These are phyloP conservation scores for Pyricularia sp. DNA, from an alignment of 2,329 filamentous ascomycete species.

Conservation along the genomic window DNA sequence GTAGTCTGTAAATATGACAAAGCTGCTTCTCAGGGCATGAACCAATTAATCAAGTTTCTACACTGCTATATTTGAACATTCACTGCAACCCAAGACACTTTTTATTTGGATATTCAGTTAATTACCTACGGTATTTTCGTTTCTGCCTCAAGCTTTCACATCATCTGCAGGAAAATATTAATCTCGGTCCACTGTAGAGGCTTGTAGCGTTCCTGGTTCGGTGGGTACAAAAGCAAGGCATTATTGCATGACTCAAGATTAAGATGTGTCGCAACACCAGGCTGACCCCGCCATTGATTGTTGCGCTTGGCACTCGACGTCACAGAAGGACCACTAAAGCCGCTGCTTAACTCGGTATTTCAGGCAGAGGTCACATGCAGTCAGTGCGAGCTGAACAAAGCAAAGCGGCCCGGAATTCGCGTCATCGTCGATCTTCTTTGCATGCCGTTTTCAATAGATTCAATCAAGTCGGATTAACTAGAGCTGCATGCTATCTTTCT, in stretches of 20 bases:
- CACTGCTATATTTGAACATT: background rate
- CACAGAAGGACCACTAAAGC: background rate
- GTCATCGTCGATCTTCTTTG: background rate
- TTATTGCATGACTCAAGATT: background rate
- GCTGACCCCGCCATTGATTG: background rate
- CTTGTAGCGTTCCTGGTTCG: background rate
- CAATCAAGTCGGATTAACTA: background rate
- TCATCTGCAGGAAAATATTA: background rate
- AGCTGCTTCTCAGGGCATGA: background rate
- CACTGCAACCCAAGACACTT: background rate
- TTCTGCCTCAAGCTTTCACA: too few relatives aligned
- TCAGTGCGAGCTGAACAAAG: background rate
- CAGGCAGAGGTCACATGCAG: background rate
- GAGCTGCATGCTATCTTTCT: background rate
- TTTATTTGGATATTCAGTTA: background rate
- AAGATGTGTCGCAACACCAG: background rate
- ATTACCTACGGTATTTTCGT: too few relatives aligned
- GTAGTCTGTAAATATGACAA: background rate
- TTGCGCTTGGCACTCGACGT: background rate
- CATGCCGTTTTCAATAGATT: background rate
- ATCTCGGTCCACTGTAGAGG: background rate
- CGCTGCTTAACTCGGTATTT: background rate
- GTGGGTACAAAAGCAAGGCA: background rate
- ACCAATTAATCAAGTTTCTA: background rate
- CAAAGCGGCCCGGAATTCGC: background rate